phyloP scores from a whole-genome alignment of 192 early-diverging fungal species.

The Podochytrium sp. region DNA sequence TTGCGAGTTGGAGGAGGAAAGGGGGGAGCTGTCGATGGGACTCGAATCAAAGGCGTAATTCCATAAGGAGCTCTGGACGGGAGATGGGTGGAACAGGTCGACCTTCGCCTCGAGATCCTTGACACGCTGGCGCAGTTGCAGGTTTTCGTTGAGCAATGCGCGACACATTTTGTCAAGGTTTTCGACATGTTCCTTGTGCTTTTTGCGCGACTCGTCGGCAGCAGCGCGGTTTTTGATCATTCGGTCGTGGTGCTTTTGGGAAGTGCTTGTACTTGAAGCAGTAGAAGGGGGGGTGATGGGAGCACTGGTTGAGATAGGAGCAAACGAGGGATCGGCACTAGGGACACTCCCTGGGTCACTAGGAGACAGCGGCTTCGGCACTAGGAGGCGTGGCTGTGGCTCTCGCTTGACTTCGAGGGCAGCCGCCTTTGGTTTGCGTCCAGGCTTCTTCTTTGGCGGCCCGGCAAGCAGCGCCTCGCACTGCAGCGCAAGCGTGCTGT shows the following conservation, averaged over 20 bases:
- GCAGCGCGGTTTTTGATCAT: constrained; percentile 93
- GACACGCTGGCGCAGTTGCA: constrained; percentile 45
- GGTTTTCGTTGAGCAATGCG: constrained; percentile 57
- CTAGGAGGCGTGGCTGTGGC: background rate
- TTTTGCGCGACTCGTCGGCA: constrained; percentile 83
- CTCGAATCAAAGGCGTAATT: too few species aligned
- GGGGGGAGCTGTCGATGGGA: background rate
- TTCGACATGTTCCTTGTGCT: constrained; percentile 85
- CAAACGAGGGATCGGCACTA: constrained; percentile 39
- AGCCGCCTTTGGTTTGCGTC: constrained; percentile 29
- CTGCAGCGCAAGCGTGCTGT: too few species aligned
- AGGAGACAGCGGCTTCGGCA: background rate
- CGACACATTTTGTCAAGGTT: constrained; percentile 62
- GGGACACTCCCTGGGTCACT: constrained; percentile 25
- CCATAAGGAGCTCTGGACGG: background rate
- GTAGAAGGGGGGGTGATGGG: constrained; percentile 34
- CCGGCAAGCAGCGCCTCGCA: constrained; percentile 29
- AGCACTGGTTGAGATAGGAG: constrained; percentile 30
- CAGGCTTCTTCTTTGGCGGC: constrained; percentile 32
- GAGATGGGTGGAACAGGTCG: too few species aligned
- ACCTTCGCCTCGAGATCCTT: constrained; percentile 36
- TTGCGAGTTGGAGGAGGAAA: background rate
- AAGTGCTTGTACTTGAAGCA: background rate
- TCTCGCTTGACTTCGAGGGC: background rate
- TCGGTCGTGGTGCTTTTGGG: constrained; percentile 77